Evolutionary conservation across 805 yeast species (phyloP).

Genomic region (Phaffomyces thermotolerans): DNA sequence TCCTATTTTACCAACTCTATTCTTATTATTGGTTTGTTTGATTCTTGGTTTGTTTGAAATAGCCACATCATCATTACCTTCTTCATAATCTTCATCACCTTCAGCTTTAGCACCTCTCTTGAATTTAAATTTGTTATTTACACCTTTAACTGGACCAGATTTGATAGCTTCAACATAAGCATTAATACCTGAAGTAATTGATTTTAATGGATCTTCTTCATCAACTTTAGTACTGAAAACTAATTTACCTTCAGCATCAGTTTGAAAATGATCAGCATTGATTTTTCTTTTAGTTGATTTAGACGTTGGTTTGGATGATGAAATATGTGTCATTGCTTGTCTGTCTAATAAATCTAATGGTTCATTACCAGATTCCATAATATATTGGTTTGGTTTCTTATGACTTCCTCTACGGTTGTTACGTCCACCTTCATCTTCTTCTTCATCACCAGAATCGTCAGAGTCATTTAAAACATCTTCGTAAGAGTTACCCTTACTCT

Average conservation of each 20-base stretch:
- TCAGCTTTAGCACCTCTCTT: slow-evolving; percentile 53
- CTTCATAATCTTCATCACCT: slow-evolving; percentile 49
- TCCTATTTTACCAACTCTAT: slow-evolving; percentile 24
- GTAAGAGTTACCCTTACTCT: slow-evolving; percentile 71
- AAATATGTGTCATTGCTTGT: slow-evolving; percentile 76
- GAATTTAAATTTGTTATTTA: slow-evolving; percentile 82
- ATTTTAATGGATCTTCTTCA: slow-evolving; percentile 40
- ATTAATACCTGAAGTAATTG: slow-evolving; percentile 58
- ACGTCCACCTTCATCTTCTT: slow-evolving; percentile 22
- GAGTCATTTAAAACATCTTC: slow-evolving; percentile 86
- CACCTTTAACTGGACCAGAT: slow-evolving; percentile 92
- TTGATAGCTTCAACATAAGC: slow-evolving; percentile 93
- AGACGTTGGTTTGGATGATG: slow-evolving; percentile 73
- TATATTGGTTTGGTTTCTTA: slow-evolving; percentile 47
- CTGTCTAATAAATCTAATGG: slow-evolving; percentile 89
- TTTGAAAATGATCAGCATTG: slow-evolving; percentile 30
- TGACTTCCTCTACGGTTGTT: slow-evolving; percentile 12
- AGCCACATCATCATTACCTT: slow-evolving; percentile 39
- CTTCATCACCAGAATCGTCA: slow-evolving; percentile 47
- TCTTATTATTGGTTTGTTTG: slow-evolving; percentile 9
- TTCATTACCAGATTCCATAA: slow-evolving; percentile 64
- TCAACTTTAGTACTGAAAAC: slow-evolving; percentile 45
- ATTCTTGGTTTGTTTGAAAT: slow-evolving; percentile 25
- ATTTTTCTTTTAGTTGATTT: slow-evolving; percentile 35
- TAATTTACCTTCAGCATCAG: slow-evolving; percentile 49